Evolutionary conservation across 1,284 basidiomycete genomes (phyloP).

Genomic region (Porogramme epimiltina): DNA sequence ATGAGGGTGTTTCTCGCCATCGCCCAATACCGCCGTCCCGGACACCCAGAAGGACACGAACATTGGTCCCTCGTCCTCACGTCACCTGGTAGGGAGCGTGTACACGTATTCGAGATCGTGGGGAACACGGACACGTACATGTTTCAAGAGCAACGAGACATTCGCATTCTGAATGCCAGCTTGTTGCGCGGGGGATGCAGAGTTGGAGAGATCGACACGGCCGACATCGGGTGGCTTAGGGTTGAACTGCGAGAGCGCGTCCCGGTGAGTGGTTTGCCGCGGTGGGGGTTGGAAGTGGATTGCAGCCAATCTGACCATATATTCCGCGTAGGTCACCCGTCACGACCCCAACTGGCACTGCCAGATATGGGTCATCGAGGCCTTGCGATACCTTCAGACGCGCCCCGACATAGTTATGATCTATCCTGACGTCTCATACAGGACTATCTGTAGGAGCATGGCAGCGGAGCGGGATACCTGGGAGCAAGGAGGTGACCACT

Average conservation of each 20-base stretch:
- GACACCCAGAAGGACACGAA: background rate
- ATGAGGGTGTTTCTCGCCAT: background rate
- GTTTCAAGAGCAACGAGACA: background rate
- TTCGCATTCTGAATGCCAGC: background rate
- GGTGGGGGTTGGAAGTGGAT: too few relatives aligned
- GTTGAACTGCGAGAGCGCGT: too few relatives aligned
- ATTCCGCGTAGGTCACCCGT: background rate
- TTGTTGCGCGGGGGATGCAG: background rate
- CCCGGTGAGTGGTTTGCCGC: too few relatives aligned
- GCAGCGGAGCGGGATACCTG: background rate
- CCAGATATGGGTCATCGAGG: constrained; percentile 3
- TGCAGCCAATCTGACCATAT: too few relatives aligned
- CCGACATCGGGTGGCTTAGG: background rate
- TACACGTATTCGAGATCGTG: background rate
- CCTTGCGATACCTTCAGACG: background rate
- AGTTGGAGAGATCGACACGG: background rate
- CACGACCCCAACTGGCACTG: constrained; percentile 2
- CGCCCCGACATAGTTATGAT: background rate
- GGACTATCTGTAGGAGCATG: background rate
- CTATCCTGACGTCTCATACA: background rate
- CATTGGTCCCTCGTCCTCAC: background rate
- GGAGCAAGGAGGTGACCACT: background rate
- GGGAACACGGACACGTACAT: background rate
- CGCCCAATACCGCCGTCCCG: background rate
- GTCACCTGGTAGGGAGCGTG: background rate